Percentiles rank a stretch among this genome's conserved stretches.
These are phyloP conservation scores for Violaceomyces palustris DNA, from an alignment of 1,284 basidiomycete species.

Conservation along the genomic window DNA sequence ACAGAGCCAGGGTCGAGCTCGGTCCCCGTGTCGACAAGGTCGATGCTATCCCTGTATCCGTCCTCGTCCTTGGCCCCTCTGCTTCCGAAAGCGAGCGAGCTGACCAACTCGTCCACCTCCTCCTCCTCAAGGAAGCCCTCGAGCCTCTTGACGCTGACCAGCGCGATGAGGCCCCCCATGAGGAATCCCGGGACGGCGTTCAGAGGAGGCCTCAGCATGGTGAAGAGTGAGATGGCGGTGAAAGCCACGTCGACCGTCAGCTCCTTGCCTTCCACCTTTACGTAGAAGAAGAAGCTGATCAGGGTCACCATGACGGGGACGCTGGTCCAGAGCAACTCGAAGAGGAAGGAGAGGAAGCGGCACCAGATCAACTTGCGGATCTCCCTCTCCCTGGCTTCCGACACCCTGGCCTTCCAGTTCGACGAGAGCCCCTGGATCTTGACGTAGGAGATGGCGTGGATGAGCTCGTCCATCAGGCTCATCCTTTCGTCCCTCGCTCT, in stretches of 20 bases:
- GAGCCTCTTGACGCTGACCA: slow-evolving; percentile 74
- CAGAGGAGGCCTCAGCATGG: slow-evolving; percentile 35
- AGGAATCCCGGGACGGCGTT: slow-evolving; percentile 56
- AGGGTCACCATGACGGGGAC: slow-evolving; percentile 36
- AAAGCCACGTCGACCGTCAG: slow-evolving; percentile 43
- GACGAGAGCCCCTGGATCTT: slow-evolving; percentile 55
- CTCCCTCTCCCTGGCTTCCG: slow-evolving; percentile 40
- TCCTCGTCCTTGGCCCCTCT: not conserved
- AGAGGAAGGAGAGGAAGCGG: slow-evolving; percentile 48
- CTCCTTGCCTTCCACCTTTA: slow-evolving; percentile 23
- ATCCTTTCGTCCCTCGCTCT: slow-evolving; percentile 77
- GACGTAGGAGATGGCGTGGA: slow-evolving; percentile 69
- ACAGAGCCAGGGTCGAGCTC: not conserved
- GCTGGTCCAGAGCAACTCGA: slow-evolving; percentile 52
- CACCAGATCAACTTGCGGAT: slow-evolving; percentile 38
- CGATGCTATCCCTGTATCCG: no score
- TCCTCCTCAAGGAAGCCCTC: slow-evolving; percentile 75
- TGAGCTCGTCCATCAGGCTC: slow-evolving; percentile 74
- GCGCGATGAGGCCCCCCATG: slow-evolving; percentile 51
- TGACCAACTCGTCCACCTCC: slow-evolving; percentile 59
- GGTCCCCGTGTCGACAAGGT: no score
- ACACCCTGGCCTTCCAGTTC: slow-evolving; percentile 33
- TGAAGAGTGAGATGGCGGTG: slow-evolving; percentile 32
- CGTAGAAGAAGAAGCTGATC: slow-evolving; percentile 42
- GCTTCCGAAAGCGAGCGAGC: slow-evolving; percentile 56